Base-by-base conservation (phyloP, 345 rosid genomes). In the Populus euphratica region DNA sequence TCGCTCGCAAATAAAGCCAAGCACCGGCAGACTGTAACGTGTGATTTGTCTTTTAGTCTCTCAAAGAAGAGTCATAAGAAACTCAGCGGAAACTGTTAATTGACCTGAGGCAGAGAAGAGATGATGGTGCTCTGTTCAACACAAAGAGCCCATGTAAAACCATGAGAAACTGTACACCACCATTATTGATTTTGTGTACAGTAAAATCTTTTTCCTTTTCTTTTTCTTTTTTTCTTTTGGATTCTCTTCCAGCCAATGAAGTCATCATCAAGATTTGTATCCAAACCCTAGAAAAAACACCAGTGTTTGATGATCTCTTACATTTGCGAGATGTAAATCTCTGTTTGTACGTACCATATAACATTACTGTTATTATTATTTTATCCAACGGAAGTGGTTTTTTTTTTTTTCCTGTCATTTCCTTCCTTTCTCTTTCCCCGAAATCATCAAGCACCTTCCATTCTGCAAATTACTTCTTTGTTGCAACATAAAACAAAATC, bases 111-210 rank as follows among this genome's bases (percentile, higher is more conserved):
- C 62, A 70, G 82, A 78, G 73, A 68, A 29, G 59, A 16, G 20
- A 59, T 39, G 68, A 64, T 62, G 64, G 54, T 39, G 52, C 43
- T 23, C 49, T 13, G 44, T 16, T 21, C 31, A n/a, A 0, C 44
- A 23, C 47, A 33, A 41, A 47, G 50, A 41, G 72, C 66, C 86
- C 39, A 21, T 81, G 87, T 85, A 77, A 80, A 79, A 79, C 62
- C 5, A 72, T 64, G 72, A 21, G 72, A 29, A 81, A 63, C 78
- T 83, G 85, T 77, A 31, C 85, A 78, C 81, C 69, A 29, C 76
- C 43, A 76, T 74, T 59, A 35, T 76, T 56, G 70, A 56, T 84
- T 81, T 80, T 78, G 80, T 91, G 92, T 90, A 85, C 86, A 86
- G 91, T 71, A 31, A 17, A 49, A 65, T 39, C 33, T 4, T 39